Evolutionary conservation across 768 basidiomycete species (phyloP), one percentile per base, ranked within the genome.

Genomic region (Aureoboletus auriporus): DNA sequence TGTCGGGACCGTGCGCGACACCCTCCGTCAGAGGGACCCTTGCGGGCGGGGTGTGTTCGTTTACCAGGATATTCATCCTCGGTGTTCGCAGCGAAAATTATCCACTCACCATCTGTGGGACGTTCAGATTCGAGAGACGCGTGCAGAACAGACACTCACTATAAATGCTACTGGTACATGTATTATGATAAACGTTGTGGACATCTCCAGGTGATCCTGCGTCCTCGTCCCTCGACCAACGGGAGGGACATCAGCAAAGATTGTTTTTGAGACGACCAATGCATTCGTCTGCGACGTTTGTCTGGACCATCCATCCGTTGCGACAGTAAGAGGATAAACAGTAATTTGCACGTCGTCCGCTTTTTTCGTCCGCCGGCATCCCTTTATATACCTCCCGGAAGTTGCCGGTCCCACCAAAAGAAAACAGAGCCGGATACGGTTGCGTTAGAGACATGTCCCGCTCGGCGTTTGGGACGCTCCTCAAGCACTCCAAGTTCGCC

Each of bases 191-290:
- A 3, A 9, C 7, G 37, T 10, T 89, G 82, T 87, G 67, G 76
- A 73, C 80, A 67, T 72, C 85, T 79, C 86, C 85, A 90, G 89
- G 89, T 91, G 83, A 84, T 91, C 89, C 82, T 76, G 88, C 89
- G 73, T 91, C 89, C 84, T 88, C 20, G 70, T 84, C 76, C 79
- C 89, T 91, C 89, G 69, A 91, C 89, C 89, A 78, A 67, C 63
- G 89, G 89, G 89, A 91, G 78, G 74, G 82, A 78, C 87, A 73
- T 77, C 89, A 82, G 89, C 88, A 82, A 78, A 83, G 86, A 90
- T 78, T 89, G 89, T 91, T 90, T 91, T 89, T 78, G 86, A 86
- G 85, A 73, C 63, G 59, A 43, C 67, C 48, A 72, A 7, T 10
- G 23, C 12, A 5, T 64, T 66, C 42, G 45, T 90, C 86, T 89